Conservation (phyloP, 352 stramenopile species). For the Pythium brachiatum region DNA sequence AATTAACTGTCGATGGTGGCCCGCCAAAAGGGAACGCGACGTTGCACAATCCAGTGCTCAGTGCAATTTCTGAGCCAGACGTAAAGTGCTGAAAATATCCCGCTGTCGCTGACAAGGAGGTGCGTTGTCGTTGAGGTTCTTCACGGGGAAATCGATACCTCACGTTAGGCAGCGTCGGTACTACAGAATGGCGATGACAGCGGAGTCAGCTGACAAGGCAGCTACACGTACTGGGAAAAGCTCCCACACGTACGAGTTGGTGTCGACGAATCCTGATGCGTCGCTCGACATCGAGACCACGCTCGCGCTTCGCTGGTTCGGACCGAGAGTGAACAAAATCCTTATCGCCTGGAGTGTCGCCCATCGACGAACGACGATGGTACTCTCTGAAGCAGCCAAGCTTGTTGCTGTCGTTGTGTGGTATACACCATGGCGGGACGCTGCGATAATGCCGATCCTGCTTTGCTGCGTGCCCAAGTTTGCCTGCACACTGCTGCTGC, state of each 20-base stretch:
- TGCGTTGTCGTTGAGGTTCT: too few species aligned
- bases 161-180: too few species aligned
- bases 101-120: too few species aligned
- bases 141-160: too few species aligned
- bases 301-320: constrained; percentile 3
- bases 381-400: constrained; percentile 2
- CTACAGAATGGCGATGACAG: not conserved
- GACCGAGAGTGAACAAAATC: constrained; percentile 1
- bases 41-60: too few species aligned
- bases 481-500: not conserved
- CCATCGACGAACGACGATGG: not conserved
- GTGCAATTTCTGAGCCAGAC: too few species aligned
- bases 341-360: not conserved
- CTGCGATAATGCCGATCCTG: not conserved
- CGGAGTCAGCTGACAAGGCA: not conserved
- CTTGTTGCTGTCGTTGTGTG: constrained; percentile 11
- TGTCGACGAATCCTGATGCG: constrained; percentile 5
- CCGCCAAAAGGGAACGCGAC: too few species aligned
- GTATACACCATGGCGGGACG: not conserved
- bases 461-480: constrained; percentile 6
- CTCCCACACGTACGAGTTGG: constrained; percentile 9
- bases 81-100: too few species aligned
- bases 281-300: constrained; percentile 11
- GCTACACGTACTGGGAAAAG: too few species aligned
- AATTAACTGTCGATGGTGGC: too few species aligned